Evolutionary conservation across 176 grass and related monocot genomes (phyloP).

Genomic region (Cymbopogon citratus): DNA sequence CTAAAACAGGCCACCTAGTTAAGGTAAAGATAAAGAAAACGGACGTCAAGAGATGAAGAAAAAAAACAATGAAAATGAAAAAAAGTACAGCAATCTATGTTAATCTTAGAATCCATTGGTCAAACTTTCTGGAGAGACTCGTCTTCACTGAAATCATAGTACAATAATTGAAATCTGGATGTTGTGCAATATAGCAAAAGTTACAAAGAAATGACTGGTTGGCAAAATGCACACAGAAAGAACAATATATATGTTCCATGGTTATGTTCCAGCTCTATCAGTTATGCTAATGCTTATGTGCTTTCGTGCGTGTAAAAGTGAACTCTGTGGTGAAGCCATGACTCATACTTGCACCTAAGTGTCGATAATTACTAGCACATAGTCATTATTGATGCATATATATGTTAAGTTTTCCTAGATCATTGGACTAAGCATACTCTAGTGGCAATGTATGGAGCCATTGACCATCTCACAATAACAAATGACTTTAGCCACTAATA

Average conservation of each 20-base stretch:
- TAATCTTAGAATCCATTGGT: no score
- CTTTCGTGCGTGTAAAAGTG: conserved; percentile 2
- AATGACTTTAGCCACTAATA: neutral
- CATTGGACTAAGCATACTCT: neutral
- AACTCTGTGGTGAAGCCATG: neutral
- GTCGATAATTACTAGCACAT: neutral
- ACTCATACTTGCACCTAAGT: conserved; percentile 2
- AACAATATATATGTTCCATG: neutral
- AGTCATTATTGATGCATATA: neutral
- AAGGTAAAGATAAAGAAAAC: no score
- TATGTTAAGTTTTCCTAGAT: neutral
- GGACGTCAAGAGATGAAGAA: no score
- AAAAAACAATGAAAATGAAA: no score
- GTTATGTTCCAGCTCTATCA: neutral
- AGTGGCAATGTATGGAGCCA: neutral
- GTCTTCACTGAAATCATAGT: neutral
- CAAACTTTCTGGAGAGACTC: no score
- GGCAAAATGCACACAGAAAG: neutral
- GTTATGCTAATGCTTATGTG: neutral
- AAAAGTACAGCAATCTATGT: no score
- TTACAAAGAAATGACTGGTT: neutral
- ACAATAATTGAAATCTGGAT: neutral
- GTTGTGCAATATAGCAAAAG: neutral
- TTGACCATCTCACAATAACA: neutral
- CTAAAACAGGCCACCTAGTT: no score